Conservation (phyloP, 306 rosid genomes). For the Quercus glauca region DNA sequence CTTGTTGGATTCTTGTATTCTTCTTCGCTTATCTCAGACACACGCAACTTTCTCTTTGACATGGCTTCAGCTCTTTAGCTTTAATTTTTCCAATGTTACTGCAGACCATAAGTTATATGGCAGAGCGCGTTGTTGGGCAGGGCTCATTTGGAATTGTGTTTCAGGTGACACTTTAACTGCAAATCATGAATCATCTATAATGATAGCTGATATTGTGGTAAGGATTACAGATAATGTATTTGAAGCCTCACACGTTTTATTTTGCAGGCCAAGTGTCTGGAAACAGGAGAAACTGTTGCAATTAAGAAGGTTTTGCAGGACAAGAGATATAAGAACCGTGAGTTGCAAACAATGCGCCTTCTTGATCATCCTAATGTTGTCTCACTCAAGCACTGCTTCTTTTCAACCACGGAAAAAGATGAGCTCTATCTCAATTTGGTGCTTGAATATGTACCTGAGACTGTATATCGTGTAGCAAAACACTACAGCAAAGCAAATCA, state of each 20-base stretch:
- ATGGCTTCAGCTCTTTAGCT: not conserved
- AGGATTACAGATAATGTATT: not conserved
- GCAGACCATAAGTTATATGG: constrained; percentile 76
- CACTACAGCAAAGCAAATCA: constrained; percentile 70
- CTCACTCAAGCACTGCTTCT: constrained; percentile 70
- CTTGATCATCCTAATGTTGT: constrained; percentile 73
- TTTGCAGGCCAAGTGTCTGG: constrained; percentile 68
- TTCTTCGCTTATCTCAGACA: not conserved
- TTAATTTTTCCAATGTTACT: not conserved
- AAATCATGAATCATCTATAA: not conserved
- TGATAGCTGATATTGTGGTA: not conserved
- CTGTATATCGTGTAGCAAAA: constrained; percentile 62
- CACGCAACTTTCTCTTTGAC: not conserved
- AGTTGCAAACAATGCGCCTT: constrained; percentile 78
- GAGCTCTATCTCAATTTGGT: constrained; percentile 74
- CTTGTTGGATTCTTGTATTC: not conserved
- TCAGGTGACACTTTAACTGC: constrained; percentile 40
- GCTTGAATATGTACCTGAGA: constrained; percentile 70
- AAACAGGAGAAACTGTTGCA: constrained; percentile 65
- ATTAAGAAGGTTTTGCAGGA: constrained; percentile 69
- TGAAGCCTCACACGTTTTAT: constrained; percentile 6
- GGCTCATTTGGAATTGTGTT: constrained; percentile 75
- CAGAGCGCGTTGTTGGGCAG: constrained; percentile 72
- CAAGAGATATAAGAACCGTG: constrained; percentile 69
- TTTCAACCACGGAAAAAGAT: constrained; percentile 65